phyloP scores from a whole-genome alignment of 2,329 filamentous ascomycete genomes.

The Talaromyces sp. region DNA sequence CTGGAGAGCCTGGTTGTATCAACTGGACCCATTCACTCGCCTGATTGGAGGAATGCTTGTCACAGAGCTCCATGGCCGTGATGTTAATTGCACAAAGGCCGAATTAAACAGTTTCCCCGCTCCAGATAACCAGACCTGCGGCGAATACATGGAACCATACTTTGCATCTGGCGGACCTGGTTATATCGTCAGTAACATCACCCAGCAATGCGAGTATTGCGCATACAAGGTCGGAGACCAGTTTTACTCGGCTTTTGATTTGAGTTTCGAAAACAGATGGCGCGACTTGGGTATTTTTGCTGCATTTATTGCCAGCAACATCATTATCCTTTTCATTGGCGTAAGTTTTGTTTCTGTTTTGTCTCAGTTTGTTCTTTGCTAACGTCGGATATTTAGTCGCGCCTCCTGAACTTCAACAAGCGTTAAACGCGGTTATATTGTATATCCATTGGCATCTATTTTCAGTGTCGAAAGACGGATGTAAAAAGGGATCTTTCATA shows the following conservation, averaged over 20 bases:
- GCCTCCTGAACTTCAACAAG: constrained; percentile 44
- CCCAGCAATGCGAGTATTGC: constrained; percentile 70
- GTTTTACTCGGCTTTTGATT: constrained; percentile 65
- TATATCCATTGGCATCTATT: background rate
- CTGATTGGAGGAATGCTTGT: constrained; percentile 75
- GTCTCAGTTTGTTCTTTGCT: constrained; percentile 8
- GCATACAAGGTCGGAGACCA: constrained; percentile 74
- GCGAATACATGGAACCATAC: constrained; percentile 68
- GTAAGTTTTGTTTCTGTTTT: constrained; percentile 33
- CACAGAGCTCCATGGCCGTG: constrained; percentile 64
- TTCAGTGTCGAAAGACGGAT: background rate
- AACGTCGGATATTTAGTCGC: constrained; percentile 23
- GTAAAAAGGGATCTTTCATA: background rate
- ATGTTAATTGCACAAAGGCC: constrained; percentile 53
- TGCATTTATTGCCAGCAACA: constrained; percentile 71
- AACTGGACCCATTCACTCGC: constrained; percentile 77
- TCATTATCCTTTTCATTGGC: constrained; percentile 58
- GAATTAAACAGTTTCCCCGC: constrained; percentile 67
- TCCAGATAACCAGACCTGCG: constrained; percentile 62
- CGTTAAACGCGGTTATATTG: constrained; percentile 20
- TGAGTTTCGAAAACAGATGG: constrained; percentile 68
- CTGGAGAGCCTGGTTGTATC: constrained; percentile 75
- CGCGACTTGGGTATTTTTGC: constrained; percentile 74
- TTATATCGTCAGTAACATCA: constrained; percentile 64
- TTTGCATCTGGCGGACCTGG: constrained; percentile 64